phyloP scores from a whole-genome alignment of 371 early-diverging fungal genomes.

The Rozella allomycis region DNA sequence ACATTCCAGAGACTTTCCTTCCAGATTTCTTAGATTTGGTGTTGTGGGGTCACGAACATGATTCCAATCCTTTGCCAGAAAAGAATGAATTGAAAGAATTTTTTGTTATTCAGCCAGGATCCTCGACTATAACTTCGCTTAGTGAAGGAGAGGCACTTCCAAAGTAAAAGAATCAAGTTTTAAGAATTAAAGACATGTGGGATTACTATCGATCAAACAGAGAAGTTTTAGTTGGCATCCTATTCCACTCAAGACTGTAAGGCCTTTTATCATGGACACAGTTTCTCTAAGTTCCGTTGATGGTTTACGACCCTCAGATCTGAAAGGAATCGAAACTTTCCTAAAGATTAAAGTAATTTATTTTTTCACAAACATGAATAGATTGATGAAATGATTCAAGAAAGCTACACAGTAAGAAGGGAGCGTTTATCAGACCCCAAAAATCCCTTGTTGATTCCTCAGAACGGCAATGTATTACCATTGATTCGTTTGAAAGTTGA shows the following conservation, averaged over 20 bases:
- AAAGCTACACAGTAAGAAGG: conserved; percentile 38
- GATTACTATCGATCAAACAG: conserved; percentile 39
- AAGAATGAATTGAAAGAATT: conserved; percentile 38
- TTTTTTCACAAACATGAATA: conserved; percentile 4
- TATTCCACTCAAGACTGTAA: conserved; percentile 49
- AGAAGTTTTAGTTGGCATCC: conserved; percentile 42
- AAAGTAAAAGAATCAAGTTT: conserved; percentile 34
- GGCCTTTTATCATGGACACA: conserved; percentile 67
- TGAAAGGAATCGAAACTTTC: conserved; percentile 11
- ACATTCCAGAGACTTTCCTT: conserved; percentile 74
- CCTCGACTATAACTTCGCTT: conserved; percentile 89
- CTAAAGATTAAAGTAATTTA: not conserved
- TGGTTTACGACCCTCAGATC: conserved; percentile 13
- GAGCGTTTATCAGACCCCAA: no score
- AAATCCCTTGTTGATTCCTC: no score
- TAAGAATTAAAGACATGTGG: conserved; percentile 32
- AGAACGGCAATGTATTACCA: no score
- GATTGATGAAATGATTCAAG: conserved; percentile 40
- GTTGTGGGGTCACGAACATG: conserved; percentile 98
- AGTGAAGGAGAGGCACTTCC: conserved; percentile 62
- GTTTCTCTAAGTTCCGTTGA: conserved; percentile 31
- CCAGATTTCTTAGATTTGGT: conserved; percentile 67
- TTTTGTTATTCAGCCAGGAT: conserved; percentile 82
- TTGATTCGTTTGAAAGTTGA: conserved; percentile 60
- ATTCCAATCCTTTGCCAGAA: conserved; percentile 62